Percentiles rank a stretch among this genome's conserved stretches.
These are phyloP conservation scores for Cystobasidium tubakii DNA, from an alignment of 768 basidiomycete species.

Conservation along the genomic window DNA sequence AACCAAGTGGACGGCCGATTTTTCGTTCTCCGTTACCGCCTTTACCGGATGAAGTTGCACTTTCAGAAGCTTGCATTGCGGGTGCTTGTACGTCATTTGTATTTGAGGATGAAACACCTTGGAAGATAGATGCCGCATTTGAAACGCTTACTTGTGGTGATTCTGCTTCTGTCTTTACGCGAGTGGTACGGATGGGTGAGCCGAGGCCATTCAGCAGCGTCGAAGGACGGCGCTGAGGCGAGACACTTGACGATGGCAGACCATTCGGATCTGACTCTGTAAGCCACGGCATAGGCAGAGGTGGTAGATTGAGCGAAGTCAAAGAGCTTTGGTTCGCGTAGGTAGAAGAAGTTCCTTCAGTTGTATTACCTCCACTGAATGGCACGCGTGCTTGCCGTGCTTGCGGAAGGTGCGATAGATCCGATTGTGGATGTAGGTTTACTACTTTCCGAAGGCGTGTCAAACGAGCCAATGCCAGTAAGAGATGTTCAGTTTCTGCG, in stretches of 20 bases:
- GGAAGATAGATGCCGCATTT: background rate
- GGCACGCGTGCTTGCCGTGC: background rate
- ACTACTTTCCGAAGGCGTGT: background rate
- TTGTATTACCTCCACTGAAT: background rate
- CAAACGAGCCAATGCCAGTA: slow-evolving; percentile 36
- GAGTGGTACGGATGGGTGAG: background rate
- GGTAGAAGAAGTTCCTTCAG: background rate
- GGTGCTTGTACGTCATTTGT: background rate
- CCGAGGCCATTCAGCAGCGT: background rate
- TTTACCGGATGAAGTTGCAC: background rate
- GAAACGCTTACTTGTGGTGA: background rate
- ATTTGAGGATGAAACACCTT: background rate
- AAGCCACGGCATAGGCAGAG: background rate
- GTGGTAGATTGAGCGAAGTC: background rate
- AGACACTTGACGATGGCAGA: background rate
- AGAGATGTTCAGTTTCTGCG: slow-evolving; percentile 44
- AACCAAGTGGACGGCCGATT: slow-evolving; percentile 13
- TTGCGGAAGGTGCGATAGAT: background rate
- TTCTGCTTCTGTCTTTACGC: background rate
- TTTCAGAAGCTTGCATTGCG: background rate
- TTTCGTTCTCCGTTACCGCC: background rate
- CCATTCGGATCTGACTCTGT: background rate
- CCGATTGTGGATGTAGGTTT: background rate
- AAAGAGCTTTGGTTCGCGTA: background rate
- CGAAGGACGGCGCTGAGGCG: background rate